Evolutionary conservation across 768 basidiomycete genomes (phyloP), one percentile per base, ranked within the genome.

Genomic region (Astraeus odoratus): DNA sequence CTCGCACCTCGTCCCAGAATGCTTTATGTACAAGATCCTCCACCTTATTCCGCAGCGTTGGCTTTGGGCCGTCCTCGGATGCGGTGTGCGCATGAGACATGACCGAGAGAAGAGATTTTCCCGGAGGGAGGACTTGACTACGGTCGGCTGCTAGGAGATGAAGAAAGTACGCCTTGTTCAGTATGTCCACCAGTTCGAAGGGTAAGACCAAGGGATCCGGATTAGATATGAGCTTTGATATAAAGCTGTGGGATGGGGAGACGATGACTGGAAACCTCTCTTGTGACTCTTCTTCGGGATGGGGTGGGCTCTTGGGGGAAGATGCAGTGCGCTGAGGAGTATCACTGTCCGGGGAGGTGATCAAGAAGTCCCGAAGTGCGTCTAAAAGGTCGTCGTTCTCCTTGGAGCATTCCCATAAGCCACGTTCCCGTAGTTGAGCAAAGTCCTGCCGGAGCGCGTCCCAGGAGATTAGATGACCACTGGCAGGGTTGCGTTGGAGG

Each of bases 1-100:
- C 31, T 53, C 72, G 56, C 53, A 86, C 85, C 72, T 83, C 76
- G 33, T 80, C 77, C 85, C 85, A 88, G 58, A 88, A 88, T 4
- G 81, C 83, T 39, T 66, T 67, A 57, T 83, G 80, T 10, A 77
- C 73, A 6, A 70, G 49, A 44, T 67, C 66, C 34, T 63, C 65
- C 5, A 77, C 76, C 47, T 72, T 68, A 46, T 73, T 71, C 10
- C 78, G 75, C 31, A 75, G 61, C 10, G 67, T 65, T 8, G 61
- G 57, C 42, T 48, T 48, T 13, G 53, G 33, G 15, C 54, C 55
- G 15, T 48, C 54, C n/a, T 48, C 50, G 22, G 41, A 38, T 31
- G 50, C 42, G 15, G 41, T 47, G 36, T 52, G 52, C 0, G 65
- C 48, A 15, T 55, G 53, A 16, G 71, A 65, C 58, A 87, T 66